Evolutionary conservation across 208 protist genomes (phyloP).

Genomic region (Trypanosoma brucei): DNA sequence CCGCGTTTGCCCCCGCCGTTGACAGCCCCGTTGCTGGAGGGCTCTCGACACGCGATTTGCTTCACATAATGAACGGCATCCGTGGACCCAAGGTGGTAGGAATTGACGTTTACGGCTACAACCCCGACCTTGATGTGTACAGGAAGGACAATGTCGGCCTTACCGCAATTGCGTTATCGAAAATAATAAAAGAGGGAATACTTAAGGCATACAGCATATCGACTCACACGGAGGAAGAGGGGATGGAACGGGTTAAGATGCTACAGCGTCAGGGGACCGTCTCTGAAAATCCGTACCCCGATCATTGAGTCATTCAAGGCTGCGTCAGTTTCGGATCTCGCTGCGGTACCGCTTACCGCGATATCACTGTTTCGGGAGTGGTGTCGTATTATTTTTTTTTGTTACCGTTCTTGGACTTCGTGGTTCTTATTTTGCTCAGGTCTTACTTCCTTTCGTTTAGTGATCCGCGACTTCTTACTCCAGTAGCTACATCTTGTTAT

Average conservation of each 20-base stretch:
- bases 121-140: slow-evolving; percentile 47
- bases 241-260: slow-evolving; percentile 68
- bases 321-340: not conserved
- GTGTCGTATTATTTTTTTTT: not conserved
- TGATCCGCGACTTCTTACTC: too few relatives aligned
- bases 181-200: slow-evolving; percentile 76
- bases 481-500: too few relatives aligned
- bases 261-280: slow-evolving; percentile 79
- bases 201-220: slow-evolving; percentile 75
- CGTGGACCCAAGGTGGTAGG: slow-evolving; percentile 77
- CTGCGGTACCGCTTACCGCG: not conserved
- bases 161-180: slow-evolving; percentile 65
- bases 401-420: not conserved
- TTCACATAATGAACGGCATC: slow-evolving; percentile 75
- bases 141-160: slow-evolving; percentile 64
- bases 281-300: slow-evolving; percentile 77
- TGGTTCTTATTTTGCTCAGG: too few relatives aligned
- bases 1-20: slow-evolving; percentile 67
- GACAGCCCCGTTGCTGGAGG: slow-evolving; percentile 49
- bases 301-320: slow-evolving; percentile 26
- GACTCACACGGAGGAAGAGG: slow-evolving; percentile 75
- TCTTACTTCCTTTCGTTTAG: too few relatives aligned
- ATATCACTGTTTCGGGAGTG: not conserved
- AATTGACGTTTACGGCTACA: slow-evolving; percentile 73
- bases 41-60: slow-evolving; percentile 67